These are phyloP conservation scores for Pseudozyma flocculosa DNA, from an alignment of 1,284 basidiomycete species.

Conservation along the genomic window DNA sequence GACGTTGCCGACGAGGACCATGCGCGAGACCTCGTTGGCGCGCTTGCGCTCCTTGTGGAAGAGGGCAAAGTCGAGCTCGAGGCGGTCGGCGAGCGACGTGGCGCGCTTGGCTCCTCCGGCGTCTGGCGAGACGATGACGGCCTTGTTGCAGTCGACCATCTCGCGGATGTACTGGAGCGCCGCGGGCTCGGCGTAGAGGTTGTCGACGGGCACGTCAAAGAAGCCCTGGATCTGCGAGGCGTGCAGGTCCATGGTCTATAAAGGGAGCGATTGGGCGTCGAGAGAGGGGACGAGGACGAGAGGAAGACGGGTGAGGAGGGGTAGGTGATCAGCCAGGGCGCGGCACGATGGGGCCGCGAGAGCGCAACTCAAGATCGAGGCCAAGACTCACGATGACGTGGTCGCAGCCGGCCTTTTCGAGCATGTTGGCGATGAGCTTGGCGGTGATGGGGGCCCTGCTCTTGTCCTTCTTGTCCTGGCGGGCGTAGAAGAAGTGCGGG, in stretches of 20 bases:
- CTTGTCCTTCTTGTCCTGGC: constrained; percentile 98
- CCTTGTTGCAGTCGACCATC: constrained; percentile 80
- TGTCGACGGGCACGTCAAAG: constrained; percentile 99
- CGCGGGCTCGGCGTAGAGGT: constrained; percentile 98
- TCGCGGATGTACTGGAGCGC: constrained; percentile 92
- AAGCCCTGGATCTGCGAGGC: constrained; percentile 71
- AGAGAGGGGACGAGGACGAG: neutral
- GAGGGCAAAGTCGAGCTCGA: constrained; percentile 96
- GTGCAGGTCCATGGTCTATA: constrained; percentile 62
- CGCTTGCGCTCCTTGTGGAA: constrained; percentile 99
- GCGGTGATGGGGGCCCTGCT: constrained; percentile 97
- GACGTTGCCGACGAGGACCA: constrained; percentile 95
- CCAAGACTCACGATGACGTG: constrained; percentile 84
- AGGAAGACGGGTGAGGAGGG: neutral
- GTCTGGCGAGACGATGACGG: constrained; percentile 97
- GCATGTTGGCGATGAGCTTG: constrained; percentile 98
- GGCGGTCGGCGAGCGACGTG: constrained; percentile 92
- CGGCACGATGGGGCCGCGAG: too few relatives aligned
- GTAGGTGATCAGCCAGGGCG: neutral
- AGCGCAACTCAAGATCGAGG: too few relatives aligned
- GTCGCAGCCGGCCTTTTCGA: constrained; percentile 94
- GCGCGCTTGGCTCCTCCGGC: constrained; percentile 98
- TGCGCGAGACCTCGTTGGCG: constrained; percentile 97
- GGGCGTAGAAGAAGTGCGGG: constrained; percentile 57
- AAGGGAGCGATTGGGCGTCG: constrained; percentile 3